Evolutionary conservation across 2,329 filamentous ascomycete species (phyloP).

Genomic region (Kalaharituber pfeilii): DNA sequence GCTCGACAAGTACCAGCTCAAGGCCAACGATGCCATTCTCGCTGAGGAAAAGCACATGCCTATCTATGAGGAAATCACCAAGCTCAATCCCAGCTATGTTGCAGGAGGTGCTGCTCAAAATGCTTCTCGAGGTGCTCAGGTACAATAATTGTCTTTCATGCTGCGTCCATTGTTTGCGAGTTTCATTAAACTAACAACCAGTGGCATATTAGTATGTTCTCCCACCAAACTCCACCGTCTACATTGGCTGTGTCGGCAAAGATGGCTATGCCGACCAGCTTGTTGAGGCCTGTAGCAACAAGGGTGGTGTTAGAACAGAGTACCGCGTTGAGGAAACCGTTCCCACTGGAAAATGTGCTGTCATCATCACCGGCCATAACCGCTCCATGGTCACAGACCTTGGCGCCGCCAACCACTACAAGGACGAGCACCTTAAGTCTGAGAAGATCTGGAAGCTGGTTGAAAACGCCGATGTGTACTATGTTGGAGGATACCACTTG

Average conservation of each 20-base stretch:
- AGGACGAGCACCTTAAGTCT: conserved; percentile 78
- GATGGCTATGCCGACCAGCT: conserved; percentile 92
- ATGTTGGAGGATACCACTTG: conserved; percentile 92
- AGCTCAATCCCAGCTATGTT: conserved; percentile 84
- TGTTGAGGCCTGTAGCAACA: conserved; percentile 56
- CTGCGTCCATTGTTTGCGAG: not conserved
- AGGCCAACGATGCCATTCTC: conserved; percentile 94
- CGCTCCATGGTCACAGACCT: conserved; percentile 81
- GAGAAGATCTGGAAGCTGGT: conserved; percentile 85
- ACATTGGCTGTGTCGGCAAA: conserved; percentile 81
- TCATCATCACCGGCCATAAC: conserved; percentile 93
- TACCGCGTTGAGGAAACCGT: conserved; percentile 77
- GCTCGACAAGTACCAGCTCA: conserved; percentile 81
- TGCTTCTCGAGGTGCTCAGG: conserved; percentile 82
- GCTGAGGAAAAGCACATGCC: conserved; percentile 78
- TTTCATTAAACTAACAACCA: too few relatives aligned
- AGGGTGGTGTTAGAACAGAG: conserved; percentile 79
- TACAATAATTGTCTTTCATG: conserved; percentile 19
- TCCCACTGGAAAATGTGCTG: conserved; percentile 85
- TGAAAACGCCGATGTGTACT: conserved; percentile 74
- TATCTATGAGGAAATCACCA: conserved; percentile 85
- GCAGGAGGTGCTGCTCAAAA: conserved; percentile 95
- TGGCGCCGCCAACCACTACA: conserved; percentile 97
- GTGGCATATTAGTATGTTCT: conserved; percentile 74
- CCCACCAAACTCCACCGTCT: conserved; percentile 72